These are phyloP conservation scores for Acanthamoeba castellanii DNA, from an alignment of 208 protist species.

Conservation along the genomic window DNA sequence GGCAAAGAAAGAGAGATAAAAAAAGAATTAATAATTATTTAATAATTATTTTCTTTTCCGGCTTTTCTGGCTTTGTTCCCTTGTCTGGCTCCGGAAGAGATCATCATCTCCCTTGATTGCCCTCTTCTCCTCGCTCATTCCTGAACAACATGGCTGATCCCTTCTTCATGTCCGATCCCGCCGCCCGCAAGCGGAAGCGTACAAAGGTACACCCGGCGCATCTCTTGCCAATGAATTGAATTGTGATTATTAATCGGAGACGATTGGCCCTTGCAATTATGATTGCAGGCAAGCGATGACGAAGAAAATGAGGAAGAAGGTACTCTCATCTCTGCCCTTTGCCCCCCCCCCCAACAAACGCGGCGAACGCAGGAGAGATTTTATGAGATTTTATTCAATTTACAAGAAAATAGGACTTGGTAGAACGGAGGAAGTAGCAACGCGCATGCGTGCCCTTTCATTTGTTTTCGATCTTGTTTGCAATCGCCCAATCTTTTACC, in stretches of 20 bases:
- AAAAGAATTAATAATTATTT: background rate
- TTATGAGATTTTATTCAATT: too few species aligned
- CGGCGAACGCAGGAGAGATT: too few species aligned
- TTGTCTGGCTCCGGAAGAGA: constrained; percentile 9
- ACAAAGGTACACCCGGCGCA: background rate
- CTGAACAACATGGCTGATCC: constrained; percentile 46
- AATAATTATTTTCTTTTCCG: background rate
- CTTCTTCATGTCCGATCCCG: constrained; percentile 37
- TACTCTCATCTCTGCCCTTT: too few species aligned
- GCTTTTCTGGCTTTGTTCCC: constrained; percentile 31
- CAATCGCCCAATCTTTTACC: too few species aligned
- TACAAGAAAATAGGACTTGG: too few species aligned
- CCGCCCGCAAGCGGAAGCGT: constrained; percentile 34
- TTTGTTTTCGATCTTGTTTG: too few species aligned
- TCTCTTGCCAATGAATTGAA: background rate
- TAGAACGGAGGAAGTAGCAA: too few species aligned
- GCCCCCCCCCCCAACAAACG: too few species aligned
- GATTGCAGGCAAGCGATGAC: background rate
- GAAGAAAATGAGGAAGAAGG: background rate
- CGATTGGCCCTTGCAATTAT: background rate
- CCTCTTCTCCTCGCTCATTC: background rate
- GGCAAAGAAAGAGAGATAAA: background rate
- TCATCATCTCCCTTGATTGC: background rate
- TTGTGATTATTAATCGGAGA: background rate
- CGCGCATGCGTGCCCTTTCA: too few species aligned